phyloP scores from a whole-genome alignment of 305 asterid genomes.

The Plantago lanceolata region DNA sequence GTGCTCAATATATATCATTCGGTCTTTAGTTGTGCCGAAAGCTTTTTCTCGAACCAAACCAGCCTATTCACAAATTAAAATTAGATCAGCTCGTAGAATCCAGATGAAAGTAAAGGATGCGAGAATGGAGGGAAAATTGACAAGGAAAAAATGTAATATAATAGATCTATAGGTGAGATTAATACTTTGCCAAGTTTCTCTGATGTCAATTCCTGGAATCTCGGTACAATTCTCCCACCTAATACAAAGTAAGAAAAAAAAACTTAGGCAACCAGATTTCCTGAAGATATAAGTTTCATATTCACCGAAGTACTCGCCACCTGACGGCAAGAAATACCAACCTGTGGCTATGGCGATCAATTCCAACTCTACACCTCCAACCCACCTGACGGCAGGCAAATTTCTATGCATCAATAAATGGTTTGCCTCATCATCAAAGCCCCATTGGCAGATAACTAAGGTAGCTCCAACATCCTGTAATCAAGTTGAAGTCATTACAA shows the following conservation, averaged over 20 bases:
- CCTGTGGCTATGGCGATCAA: conserved; percentile 97
- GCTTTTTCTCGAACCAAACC: conserved; percentile 93
- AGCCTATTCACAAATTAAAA: conserved; percentile 43
- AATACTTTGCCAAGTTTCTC: conserved; percentile 87
- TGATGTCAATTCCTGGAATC: conserved; percentile 89
- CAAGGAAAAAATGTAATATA: too few relatives aligned
- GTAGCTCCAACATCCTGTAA: conserved; percentile 91
- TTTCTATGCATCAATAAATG: conserved; percentile 85
- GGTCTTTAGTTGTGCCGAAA: conserved; percentile 91
- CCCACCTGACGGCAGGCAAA: conserved; percentile 95
- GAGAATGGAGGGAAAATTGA: too few relatives aligned
- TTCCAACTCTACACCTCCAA: conserved; percentile 94
- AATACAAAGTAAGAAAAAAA: background rate
- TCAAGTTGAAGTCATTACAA: too few relatives aligned
- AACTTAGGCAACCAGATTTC: too few relatives aligned
- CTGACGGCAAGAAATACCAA: conserved; percentile 24
- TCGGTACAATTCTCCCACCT: conserved; percentile 99
- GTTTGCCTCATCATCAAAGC: conserved; percentile 96
- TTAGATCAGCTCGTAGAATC: too few relatives aligned
- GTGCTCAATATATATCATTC: conserved; percentile 95
- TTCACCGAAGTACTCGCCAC: too few relatives aligned
- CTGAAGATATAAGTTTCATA: too few relatives aligned
- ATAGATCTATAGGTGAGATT: too few relatives aligned
- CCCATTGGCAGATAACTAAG: conserved; percentile 96
- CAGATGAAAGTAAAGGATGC: too few relatives aligned